These are phyloP conservation scores for Echites panduratus DNA, from an alignment of 257 asterid species.

Conservation along the genomic window DNA sequence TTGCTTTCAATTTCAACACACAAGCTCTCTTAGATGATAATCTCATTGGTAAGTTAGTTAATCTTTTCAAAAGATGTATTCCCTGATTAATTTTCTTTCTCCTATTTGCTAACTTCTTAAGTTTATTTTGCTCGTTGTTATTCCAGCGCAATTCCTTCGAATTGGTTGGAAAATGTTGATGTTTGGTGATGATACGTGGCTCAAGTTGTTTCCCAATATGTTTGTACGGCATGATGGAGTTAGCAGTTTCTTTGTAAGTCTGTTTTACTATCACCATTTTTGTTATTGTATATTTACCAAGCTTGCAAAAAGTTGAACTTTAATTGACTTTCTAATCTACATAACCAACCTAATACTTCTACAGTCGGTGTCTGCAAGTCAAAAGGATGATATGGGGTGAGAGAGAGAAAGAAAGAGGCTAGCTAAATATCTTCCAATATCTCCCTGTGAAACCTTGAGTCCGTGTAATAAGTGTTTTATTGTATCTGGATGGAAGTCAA, in stretches of 20 bases:
- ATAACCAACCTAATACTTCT: neutral
- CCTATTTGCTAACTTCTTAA: constrained; percentile 1
- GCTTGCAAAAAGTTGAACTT: no score
- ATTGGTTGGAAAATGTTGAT: constrained; percentile 89
- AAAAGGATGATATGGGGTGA: no score
- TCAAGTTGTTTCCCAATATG: constrained; percentile 78
- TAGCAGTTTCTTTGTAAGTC: constrained; percentile 89
- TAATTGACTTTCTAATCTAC: neutral
- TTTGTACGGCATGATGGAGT: constrained; percentile 83
- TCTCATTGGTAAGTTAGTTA: constrained; percentile 66
- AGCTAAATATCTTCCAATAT: neutral
- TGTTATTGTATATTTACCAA: neutral
- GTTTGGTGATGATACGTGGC: constrained; percentile 97
- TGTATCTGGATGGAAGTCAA: neutral
- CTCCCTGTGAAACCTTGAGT: neutral
- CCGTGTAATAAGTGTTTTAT: neutral
- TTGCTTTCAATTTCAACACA: constrained; percentile 84
- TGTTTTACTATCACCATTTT: constrained; percentile 7
- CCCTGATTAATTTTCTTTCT: neutral
- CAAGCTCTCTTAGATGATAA: constrained; percentile 86
- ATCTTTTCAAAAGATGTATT: neutral
- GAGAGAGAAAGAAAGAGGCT: neutral
- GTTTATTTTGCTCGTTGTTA: constrained; percentile 14
- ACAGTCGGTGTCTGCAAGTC: no score
- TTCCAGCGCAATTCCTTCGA: constrained; percentile 60